These are phyloP conservation scores for Lipomyces yamanashiensis DNA, from an alignment of 805 yeast species.

Conservation along the genomic window DNA sequence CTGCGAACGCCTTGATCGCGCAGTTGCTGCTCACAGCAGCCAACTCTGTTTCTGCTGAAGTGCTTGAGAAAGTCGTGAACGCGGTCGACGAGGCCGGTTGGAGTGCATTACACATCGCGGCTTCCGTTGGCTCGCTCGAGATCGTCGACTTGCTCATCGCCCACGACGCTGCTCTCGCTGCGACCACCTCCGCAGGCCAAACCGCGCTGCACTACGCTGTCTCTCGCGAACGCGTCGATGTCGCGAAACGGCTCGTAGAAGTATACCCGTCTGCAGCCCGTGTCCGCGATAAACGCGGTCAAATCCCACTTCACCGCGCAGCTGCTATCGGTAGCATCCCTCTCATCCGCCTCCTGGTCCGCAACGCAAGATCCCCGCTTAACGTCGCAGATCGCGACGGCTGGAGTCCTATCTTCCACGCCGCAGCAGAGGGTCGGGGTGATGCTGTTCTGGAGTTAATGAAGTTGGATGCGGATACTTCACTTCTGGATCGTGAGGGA, in stretches of 20 bases:
- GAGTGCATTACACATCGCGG: constrained; percentile 85
- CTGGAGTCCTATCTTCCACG: constrained; percentile 89
- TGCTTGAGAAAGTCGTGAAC: constrained; percentile 50
- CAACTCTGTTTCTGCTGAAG: constrained; percentile 28
- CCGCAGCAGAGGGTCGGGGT: constrained; percentile 86
- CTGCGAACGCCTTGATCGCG: constrained; percentile 58
- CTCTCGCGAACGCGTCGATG: constrained; percentile 63
- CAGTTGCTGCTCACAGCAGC: constrained; percentile 46
- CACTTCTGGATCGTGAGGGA: constrained; percentile 55
- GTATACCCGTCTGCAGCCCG: constrained; percentile 62
- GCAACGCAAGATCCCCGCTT: constrained; percentile 61
- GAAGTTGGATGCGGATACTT: constrained; percentile 67
- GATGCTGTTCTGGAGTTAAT: constrained; percentile 70
- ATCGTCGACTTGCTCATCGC: constrained; percentile 58
- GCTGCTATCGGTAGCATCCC: constrained; percentile 72
- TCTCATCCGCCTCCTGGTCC: constrained; percentile 59
- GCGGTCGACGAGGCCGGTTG: constrained; percentile 76
- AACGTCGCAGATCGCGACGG: constrained; percentile 72
- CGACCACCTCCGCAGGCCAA: constrained; percentile 68
- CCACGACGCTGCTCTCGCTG: constrained; percentile 62
- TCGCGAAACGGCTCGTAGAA: constrained; percentile 60
- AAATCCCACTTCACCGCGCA: constrained; percentile 79
- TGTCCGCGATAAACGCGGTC: constrained; percentile 67
- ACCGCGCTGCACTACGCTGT: constrained; percentile 79
- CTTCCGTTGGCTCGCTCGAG: constrained; percentile 68